Evolutionary conservation across 83 land plant species (phyloP).

Genomic region (Picea mariana): DNA sequence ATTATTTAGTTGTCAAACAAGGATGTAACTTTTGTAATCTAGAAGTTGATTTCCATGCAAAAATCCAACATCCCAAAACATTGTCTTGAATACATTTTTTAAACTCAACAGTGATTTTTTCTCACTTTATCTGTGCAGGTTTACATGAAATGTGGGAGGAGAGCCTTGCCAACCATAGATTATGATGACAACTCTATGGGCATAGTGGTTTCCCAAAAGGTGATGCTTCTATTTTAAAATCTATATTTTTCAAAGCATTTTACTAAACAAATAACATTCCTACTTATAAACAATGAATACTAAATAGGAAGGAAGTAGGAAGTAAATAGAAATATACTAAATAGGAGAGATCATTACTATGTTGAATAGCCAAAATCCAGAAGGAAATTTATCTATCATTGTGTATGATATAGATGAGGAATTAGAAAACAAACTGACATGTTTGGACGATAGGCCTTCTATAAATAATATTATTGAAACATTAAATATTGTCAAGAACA

Average conservation of each 20-base stretch:
- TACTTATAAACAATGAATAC: too few species aligned
- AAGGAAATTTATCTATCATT: too few species aligned
- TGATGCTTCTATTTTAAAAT: too few species aligned
- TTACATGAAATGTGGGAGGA: conserved; percentile 92
- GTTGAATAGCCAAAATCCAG: too few species aligned
- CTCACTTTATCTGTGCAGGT: conserved; percentile 38
- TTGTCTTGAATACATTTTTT: not conserved
- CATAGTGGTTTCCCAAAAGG: too few species aligned
- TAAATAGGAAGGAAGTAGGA: too few species aligned
- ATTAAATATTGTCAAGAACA: conserved; percentile 36
- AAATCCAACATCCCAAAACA: not conserved
- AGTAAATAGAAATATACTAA: too few species aligned
- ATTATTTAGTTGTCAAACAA: not conserved
- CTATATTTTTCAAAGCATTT: too few species aligned
- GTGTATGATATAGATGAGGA: too few species aligned
- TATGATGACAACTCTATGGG: conserved; percentile 57
- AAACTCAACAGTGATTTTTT: not conserved
- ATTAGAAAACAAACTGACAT: too few species aligned
- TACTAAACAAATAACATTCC: too few species aligned
- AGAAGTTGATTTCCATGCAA: not conserved
- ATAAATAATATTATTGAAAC: conserved; percentile 42
- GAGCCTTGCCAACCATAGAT: conserved; percentile 86
- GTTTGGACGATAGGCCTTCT: not conserved
- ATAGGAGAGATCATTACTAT: too few species aligned
- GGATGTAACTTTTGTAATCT: not conserved